Evolutionary conservation across 2,329 filamentous ascomycete genomes (phyloP).

Genomic region (Clarireedia monteithiana): DNA sequence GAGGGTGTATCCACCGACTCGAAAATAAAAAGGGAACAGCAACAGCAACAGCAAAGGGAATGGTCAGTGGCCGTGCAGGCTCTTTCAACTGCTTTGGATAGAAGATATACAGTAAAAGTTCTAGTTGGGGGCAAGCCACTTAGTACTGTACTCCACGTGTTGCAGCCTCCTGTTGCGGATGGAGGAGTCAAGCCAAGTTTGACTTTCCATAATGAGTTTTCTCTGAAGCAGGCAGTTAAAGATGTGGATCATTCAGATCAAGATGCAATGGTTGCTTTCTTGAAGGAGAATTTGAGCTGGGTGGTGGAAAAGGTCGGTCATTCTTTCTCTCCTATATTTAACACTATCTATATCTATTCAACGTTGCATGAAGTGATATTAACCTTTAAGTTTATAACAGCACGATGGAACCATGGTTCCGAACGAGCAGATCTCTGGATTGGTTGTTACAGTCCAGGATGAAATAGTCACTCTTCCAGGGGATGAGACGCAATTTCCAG

Average conservation of each 20-base stretch:
- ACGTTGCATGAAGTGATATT: neutral
- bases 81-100: neutral
- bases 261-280: slow-evolving; percentile 9
- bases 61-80: slow-evolving; percentile 13
- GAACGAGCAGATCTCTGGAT: slow-evolving; percentile 8
- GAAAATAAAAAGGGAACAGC: neutral
- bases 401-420: neutral
- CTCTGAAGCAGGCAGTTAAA: slow-evolving; percentile 11
- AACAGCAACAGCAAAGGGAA: slow-evolving; percentile 11
- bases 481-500: slow-evolving; percentile 17
- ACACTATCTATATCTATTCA: too few species aligned
- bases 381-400: neutral
- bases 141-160: neutral
- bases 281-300: slow-evolving; percentile 23
- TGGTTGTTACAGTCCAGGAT: slow-evolving; percentile 18
- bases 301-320: slow-evolving; percentile 20
- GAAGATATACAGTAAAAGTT: neutral
- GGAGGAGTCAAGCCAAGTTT: slow-evolving; percentile 8
- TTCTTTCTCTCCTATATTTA: neutral
- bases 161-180: neutral
- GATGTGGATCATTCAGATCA: slow-evolving; percentile 11
- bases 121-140: neutral
- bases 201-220: slow-evolving; percentile 21
- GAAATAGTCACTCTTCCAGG: slow-evolving; percentile 15
- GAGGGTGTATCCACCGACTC: neutral